Percentiles rank a stretch among this genome's conserved stretches.
Evolutionary conservation across 2,329 filamentous ascomycete genomes (phyloP).

Genomic region (Aspergillus quadrilineatus): DNA sequence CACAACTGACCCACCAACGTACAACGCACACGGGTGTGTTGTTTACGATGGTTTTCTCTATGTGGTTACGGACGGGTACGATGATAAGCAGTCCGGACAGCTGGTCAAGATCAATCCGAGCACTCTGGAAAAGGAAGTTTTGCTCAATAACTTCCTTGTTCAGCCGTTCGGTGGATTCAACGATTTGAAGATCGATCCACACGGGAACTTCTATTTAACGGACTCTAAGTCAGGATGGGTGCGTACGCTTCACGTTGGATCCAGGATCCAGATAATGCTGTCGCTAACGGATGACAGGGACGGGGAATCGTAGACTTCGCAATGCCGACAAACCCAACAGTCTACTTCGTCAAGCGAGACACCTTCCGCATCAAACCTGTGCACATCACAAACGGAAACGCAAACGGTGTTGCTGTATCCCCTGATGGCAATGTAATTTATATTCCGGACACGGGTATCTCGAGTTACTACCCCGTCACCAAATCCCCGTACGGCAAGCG

Average conservation of each 20-base stretch:
- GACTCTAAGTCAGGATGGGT: slow-evolving; percentile 14
- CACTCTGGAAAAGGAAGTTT: background rate
- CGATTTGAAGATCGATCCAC: slow-evolving; percentile 14
- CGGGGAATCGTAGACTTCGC: slow-evolving; percentile 11
- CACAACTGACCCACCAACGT: slow-evolving; percentile 9
- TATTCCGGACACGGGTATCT: slow-evolving; percentile 27
- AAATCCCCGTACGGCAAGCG: slow-evolving; percentile 11
- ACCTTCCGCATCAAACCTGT: slow-evolving; percentile 11
- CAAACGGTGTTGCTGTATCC: slow-evolving; percentile 27
- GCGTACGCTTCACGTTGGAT: background rate
- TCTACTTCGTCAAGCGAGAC: slow-evolving; percentile 13
- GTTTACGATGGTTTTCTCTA: slow-evolving; percentile 11
- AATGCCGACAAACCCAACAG: slow-evolving; percentile 11
- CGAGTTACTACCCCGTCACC: background rate
- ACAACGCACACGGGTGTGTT: slow-evolving; percentile 14
- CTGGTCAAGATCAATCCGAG: slow-evolving; percentile 9
- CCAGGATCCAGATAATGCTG: background rate
- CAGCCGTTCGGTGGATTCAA: slow-evolving; percentile 16
- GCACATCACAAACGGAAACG: slow-evolving; percentile 12
- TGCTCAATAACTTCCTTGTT: slow-evolving; percentile 14
- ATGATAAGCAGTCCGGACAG: slow-evolving; percentile 1
- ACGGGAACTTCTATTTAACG: slow-evolving; percentile 16
- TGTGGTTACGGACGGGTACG: slow-evolving; percentile 10
- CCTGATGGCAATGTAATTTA: slow-evolving; percentile 25
- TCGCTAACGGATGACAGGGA: background rate